Base-by-base conservation (phyloP, 176 grass and related monocot species). In the Cymbopogon citratus region DNA sequence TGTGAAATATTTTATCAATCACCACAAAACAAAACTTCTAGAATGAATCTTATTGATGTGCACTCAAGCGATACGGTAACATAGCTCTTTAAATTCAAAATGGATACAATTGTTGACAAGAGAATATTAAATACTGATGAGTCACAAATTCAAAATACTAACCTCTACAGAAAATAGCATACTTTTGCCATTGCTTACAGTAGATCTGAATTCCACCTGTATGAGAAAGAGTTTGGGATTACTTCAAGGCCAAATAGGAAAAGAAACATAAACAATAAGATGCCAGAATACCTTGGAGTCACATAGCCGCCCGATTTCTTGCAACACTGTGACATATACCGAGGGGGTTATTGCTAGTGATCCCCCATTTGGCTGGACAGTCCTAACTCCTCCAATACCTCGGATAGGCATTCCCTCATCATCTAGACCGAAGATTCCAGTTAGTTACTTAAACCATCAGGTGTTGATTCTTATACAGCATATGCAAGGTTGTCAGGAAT, bases 141-240 rank as follows among this genome's bases (percentile, higher is more conserved):
- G 27, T 24, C 48, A 69, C 21, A 78, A n/a, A 78, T 41, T 66
- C 31, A 61, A 80, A 60, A 77, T 34, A 82, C 95, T 23, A 64
- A 97, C 95, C 89, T 99, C 96, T 73, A 90, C 87, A 80, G 87
- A 93, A 88, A 93, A 93, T 41, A 87, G 92, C 56, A 93, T 82
- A 43, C 46, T 91, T 75, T 88, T 95, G 13, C 48, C 77, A 81
- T 63, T 83, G 79, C 82, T 87, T 64, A 88, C 80, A 66, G 85
- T 88, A 74, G 83, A 90, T 84, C 80, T 89, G 78, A 99, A 99
- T 63, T 99, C 92, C 68, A 98, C 84, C 95, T 98, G 82, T 75
- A 86, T 21, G 44, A 67, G 3, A 9, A 79, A 90, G 57, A 33
- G 31, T 35, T 35, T 57, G 43, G 31, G 43, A 76, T 88, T 54